Evolutionary conservation across 805 yeast genomes (phyloP).

Genomic region (Hanseniaspora thailandica): DNA sequence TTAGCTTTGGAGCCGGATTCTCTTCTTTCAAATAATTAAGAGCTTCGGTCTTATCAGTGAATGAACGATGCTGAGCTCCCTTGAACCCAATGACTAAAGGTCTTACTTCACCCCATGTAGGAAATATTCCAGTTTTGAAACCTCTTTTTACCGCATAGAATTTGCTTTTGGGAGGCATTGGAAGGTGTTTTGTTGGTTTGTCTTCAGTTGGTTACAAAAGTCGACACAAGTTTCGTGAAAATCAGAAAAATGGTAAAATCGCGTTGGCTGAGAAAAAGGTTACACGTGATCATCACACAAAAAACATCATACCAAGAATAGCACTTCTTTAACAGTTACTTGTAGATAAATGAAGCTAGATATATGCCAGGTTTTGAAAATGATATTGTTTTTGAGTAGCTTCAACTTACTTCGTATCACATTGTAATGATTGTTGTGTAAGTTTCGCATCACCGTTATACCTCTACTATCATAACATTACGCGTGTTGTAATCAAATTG

Average conservation of each 20-base stretch:
- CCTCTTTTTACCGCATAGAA: constrained; percentile 50
- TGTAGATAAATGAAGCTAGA: background rate
- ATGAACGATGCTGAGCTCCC: constrained; percentile 49
- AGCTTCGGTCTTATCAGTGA: constrained; percentile 41
- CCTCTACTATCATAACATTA: no score
- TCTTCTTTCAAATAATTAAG: constrained; percentile 27
- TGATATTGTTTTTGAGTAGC: no score
- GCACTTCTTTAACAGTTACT: no score
- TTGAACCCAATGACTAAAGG: constrained; percentile 43
- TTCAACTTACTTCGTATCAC: no score
- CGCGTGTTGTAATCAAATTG: no score
- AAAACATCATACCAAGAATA: no score
- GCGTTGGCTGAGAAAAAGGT: background rate
- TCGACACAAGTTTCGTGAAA: no score
- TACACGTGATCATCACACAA: background rate
- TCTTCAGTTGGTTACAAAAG: background rate
- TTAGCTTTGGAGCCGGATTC: background rate
- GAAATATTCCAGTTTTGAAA: constrained; percentile 44
- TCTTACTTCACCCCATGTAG: constrained; percentile 47
- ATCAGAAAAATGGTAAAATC: no score
- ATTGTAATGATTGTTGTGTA: no score
- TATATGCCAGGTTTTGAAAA: background rate
- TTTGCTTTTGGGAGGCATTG: constrained; percentile 17
- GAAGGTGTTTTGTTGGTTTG: background rate
- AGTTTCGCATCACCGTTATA: no score